Evolutionary conservation across 208 protist species (phyloP), one percentile per base, ranked within the genome.

Genomic region (Crithidia fasciculata): DNA sequence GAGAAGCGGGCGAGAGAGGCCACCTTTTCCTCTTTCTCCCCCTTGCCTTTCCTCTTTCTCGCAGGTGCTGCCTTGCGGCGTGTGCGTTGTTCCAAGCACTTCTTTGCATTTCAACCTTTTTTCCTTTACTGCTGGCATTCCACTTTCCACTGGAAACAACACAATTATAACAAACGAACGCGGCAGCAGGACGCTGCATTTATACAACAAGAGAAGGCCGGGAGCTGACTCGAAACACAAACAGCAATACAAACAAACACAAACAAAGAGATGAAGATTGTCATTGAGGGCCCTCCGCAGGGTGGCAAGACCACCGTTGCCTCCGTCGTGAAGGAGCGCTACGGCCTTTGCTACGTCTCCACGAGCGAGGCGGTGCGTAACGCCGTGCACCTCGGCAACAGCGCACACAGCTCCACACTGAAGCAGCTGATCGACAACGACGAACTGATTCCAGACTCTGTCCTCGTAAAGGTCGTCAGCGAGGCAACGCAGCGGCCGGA

Each of bases 311-410:
- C 88, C 13, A 94, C 92, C 8, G 78, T 95, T 9, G 85, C 85
- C 18, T 88, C 86, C 3, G 86, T 93, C 0, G 81, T 95, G 12
- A 92, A 93, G 80, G 92, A 94, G 76, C 82, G 87, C 19, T 96
- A 96, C 77, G 88, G 87, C 36, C 68, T 96, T n/a, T 96, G 89
- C 76, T 89, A 94, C 72, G 80, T 94, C 10, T 86, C 83, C 39
- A 79, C 88, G 18, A 89, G 65, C 37, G 90, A 93, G 55, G 86
- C 88, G 54, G 84, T 95, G 28, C 80, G 85, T 16, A 89, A 89
- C 36, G 89, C 87, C 0, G 87, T 96, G 19, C 84, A 91, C 43
- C 64, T 87, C 4, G 81, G 87, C 71, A 84, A 73, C 70, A 88
- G 82, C 44, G 72, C 76, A 3, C 76, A 82, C 73, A 90, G 83